Conservation (phyloP, 768 basidiomycete genomes). For the Lactarius sanguifluus region DNA sequence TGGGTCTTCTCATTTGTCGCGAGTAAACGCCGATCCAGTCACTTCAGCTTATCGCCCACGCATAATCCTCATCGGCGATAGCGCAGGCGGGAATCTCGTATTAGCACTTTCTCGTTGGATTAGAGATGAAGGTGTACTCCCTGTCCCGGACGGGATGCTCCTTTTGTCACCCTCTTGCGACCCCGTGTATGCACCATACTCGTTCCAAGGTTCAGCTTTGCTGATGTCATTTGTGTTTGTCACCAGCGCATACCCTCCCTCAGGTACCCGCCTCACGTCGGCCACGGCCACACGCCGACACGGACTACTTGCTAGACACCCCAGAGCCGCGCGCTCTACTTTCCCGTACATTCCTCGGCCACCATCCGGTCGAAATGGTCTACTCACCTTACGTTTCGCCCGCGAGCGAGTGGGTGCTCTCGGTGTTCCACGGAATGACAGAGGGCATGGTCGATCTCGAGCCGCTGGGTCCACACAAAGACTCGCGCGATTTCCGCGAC, state of each 20-base stretch:
- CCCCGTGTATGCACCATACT: slow-evolving; percentile 34
- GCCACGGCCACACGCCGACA: slow-evolving; percentile 48
- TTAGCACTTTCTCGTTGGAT: slow-evolving; percentile 53
- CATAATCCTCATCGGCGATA: slow-evolving; percentile 53
- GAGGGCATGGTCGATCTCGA: slow-evolving; percentile 34
- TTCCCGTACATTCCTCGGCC: slow-evolving; percentile 55
- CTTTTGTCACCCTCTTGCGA: slow-evolving; percentile 46
- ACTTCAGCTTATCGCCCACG: slow-evolving; percentile 31
- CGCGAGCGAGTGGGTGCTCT: slow-evolving; percentile 37
- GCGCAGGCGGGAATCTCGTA: slow-evolving; percentile 54
- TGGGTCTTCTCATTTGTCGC: not conserved
- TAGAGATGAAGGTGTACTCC: slow-evolving; percentile 49
- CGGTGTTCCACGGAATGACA: slow-evolving; percentile 36
- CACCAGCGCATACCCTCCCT: slow-evolving; percentile 47
- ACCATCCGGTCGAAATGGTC: slow-evolving; percentile 37
- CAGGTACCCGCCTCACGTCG: slow-evolving; percentile 49
- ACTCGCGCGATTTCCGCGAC: slow-evolving; percentile 30
- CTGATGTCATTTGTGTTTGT: slow-evolving; percentile 9
- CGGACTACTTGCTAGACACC: slow-evolving; percentile 54
- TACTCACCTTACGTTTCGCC: slow-evolving; percentile 40
- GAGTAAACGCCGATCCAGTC: slow-evolving; percentile 16
- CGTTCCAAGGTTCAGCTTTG: slow-evolving; percentile 27
- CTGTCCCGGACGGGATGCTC: slow-evolving; percentile 46
- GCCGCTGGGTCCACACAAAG: slow-evolving; percentile 31
- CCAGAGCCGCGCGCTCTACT: slow-evolving; percentile 53